Conservation (phyloP, 352 stramenopile genomes). For the Pythium phragmitis region DNA sequence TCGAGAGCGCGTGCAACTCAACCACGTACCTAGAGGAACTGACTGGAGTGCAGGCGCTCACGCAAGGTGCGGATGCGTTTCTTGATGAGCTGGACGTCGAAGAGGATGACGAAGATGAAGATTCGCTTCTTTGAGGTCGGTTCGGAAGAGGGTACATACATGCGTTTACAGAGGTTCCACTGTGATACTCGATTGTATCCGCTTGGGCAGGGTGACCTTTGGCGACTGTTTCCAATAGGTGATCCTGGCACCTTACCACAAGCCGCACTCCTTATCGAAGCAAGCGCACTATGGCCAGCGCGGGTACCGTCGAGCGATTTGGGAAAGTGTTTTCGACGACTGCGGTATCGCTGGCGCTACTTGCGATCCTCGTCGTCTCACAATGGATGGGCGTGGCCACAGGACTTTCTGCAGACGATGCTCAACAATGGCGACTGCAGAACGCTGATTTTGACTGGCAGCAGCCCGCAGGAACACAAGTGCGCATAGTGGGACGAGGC, state of each 20-base stretch:
- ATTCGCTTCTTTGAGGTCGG: slow-evolving; percentile 12
- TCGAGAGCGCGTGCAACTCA: slow-evolving; percentile 70
- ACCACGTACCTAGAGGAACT: slow-evolving; percentile 77
- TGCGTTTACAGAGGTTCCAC: slow-evolving; percentile 18
- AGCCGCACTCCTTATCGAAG: neutral
- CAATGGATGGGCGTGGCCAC: neutral
- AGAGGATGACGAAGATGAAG: slow-evolving; percentile 58
- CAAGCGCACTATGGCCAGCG: neutral
- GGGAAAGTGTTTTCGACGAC: neutral
- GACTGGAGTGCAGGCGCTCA: slow-evolving; percentile 65
- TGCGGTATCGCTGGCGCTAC: neutral
- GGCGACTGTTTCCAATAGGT: neutral
- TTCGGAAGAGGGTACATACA: slow-evolving; percentile 19
- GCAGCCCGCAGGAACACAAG: slow-evolving; percentile 34
- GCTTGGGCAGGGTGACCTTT: slow-evolving; percentile 25
- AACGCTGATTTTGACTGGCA: slow-evolving; percentile 58
- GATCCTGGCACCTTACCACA: neutral
- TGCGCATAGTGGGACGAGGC: slow-evolving; percentile 43
- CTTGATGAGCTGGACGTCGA: slow-evolving; percentile 64
- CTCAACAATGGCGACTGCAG: slow-evolving; percentile 38
- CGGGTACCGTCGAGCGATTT: neutral
- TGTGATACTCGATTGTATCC: slow-evolving; percentile 16
- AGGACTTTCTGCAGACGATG: slow-evolving; percentile 33
- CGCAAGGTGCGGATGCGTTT: slow-evolving; percentile 52
- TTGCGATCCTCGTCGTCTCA: neutral